Conservation (phyloP, 2,329 filamentous ascomycete species). For the Epicoccum sorghinum region DNA sequence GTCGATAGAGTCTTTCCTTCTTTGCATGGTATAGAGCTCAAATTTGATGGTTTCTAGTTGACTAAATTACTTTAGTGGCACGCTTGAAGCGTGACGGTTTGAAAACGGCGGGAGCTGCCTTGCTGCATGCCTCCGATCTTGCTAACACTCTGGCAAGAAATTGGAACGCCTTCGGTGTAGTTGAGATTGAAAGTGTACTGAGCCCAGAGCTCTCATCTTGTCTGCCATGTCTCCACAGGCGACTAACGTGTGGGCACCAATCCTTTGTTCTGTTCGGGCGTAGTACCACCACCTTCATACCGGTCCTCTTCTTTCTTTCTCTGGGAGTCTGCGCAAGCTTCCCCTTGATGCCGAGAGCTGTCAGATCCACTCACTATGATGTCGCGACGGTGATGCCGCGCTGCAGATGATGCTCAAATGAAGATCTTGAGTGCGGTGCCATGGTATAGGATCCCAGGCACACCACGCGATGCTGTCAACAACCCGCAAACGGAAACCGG, state of each 20-base stretch:
- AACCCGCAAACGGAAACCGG: conserved; percentile 11
- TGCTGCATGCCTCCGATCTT: too few relatives aligned
- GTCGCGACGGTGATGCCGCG: not conserved
- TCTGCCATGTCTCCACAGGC: too few relatives aligned
- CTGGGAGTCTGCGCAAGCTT: not conserved
- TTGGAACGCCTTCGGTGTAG: too few relatives aligned
- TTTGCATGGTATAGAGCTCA: too few relatives aligned
- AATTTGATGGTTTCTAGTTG: too few relatives aligned
- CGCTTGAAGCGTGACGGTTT: too few relatives aligned
- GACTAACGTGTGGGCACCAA: too few relatives aligned
- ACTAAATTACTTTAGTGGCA: too few relatives aligned
- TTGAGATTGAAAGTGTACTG: not conserved
- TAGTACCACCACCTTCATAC: not conserved
- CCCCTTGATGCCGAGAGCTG: not conserved
- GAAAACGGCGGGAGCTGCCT: too few relatives aligned
- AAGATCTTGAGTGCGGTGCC: conserved; percentile 4
- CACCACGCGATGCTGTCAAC: conserved; percentile 13
- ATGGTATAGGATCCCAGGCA: conserved; percentile 8
- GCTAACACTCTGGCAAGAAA: too few relatives aligned
- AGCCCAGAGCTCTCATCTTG: not conserved
- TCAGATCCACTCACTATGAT: not conserved
- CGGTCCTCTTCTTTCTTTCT: not conserved
- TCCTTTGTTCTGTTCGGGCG: not conserved
- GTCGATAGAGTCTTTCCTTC: too few relatives aligned
- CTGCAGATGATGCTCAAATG: not conserved